Evolutionary conservation across 2,329 filamentous ascomycete genomes (phyloP), one percentile per base, ranked within the genome.

Genomic region (Thelonectria olida): DNA sequence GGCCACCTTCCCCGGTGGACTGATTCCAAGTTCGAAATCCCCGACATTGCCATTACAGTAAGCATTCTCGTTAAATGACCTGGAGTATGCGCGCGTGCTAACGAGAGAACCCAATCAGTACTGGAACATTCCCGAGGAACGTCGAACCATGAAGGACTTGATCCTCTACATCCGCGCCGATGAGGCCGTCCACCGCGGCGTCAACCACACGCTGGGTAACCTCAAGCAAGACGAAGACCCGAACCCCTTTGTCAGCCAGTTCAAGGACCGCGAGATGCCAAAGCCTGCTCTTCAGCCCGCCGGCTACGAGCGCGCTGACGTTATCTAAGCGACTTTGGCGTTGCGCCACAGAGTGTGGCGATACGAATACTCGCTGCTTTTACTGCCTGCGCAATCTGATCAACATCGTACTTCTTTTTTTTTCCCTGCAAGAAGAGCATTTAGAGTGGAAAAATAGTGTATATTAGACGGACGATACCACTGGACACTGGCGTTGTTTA

Each of bases 191-290:
- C 93, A 97, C 74, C 86, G 96, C 31, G 96, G 97, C 73, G 95
- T 98, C 70, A 98, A 99, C 79, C 96, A 99, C 76, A 98, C 96
- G 0, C 80, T 99, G 41, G 89, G 91, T 52, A 98, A 98, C 74
- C 82, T 99, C 60, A 83, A 97, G 68, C 93, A 96, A 74, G 88
- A 87, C 53, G 84, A 89, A 31, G 96, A 99, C 73, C 94, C 95
- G 2, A 99, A 99, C 73, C 96, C 96, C 2, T 99, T 96, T 73
- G 90, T 92, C 45, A 92, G 89, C 76, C 85, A 89, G 69, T 97
- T 95, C 81, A 92, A 91, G 77, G 87, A 93, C 64, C 81, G 82
- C 13, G 80, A 80, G 5, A 82, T 82, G 64, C 92, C 95, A 67
- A 92, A 90, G 4, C 86, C 87, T 1, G 84, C 88, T 47, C 69